These are phyloP conservation scores for Daucus carota DNA, from an alignment of 129 eudicot genomes.

Conservation along the genomic window DNA sequence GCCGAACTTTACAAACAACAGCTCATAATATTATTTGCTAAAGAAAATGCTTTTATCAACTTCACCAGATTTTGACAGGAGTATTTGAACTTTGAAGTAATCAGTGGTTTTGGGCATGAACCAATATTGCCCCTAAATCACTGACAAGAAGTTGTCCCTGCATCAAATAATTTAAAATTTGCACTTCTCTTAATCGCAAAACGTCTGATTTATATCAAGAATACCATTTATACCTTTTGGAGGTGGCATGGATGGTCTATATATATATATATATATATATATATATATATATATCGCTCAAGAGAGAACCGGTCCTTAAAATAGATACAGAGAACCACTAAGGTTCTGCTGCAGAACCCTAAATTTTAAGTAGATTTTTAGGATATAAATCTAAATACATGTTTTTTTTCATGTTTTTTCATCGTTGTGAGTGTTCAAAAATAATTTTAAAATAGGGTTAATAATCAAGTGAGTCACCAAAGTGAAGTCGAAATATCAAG, in stretches of 20 bases:
- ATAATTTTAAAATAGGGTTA: too few relatives aligned
- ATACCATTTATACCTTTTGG: neutral
- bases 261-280: too few relatives aligned
- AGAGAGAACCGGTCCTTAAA: too few relatives aligned
- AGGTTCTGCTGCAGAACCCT: too few relatives aligned
- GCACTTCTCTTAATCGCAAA: neutral
- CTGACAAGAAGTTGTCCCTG: neutral
- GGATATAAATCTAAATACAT: too few relatives aligned
- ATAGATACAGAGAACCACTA: too few relatives aligned
- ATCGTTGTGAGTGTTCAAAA: too few relatives aligned
- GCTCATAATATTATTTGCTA: neutral
- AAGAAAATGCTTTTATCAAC: neutral
- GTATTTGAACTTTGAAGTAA: neutral
- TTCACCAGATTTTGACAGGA: neutral
- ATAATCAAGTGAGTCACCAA: too few relatives aligned
- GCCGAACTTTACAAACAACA: neutral
- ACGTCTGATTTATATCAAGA: neutral
- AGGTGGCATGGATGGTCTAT: neutral
- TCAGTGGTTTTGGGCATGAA: neutral
- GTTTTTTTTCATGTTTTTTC: too few relatives aligned
- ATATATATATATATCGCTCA: too few relatives aligned
- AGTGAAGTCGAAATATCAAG: too few relatives aligned
- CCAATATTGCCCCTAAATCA: neutral
- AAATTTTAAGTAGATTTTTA: too few relatives aligned
- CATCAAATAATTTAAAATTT: neutral